Evolutionary conservation across 129 eudicot genomes (phyloP), one percentile per base, ranked within the genome.

Genomic region (Chrysanthemum seticuspe): DNA sequence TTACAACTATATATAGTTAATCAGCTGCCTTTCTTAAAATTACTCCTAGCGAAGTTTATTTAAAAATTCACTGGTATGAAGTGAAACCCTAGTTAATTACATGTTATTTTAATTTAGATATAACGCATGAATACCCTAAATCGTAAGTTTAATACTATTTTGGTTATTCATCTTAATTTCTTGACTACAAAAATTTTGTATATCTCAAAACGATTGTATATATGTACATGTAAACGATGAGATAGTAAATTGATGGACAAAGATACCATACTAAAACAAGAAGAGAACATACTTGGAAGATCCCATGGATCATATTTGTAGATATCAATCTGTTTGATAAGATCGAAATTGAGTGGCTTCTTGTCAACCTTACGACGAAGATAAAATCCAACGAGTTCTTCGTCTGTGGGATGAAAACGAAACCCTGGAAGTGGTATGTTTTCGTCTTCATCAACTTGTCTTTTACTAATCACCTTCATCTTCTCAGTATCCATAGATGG

Each of bases 281-380:
- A 65, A 29, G 6, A 16, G 5, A 21, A 5, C 59, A 58, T 90
- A 94, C 98, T 96, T 45, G 98, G 98, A 61, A 94, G 97, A 51
- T 94, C 98, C 98, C 98, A 90, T 45, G 97, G 98, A 83, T 94
- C 98, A 47, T 84, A 90, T 53, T 97, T 93, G 66, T 94, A 94
- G 63, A 94, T 96, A 87, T 93, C 97, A 21, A 93, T 87, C 71
- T 79, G 90, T 87, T 91, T 86, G 90, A 94, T 94, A 82, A 94
- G 96, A 29, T 94, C 97, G 6, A 90, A 92, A 72, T 87, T 94
- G 88, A 94, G 90, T 44, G 79, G 77, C 73, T 94, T 94, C 82
- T 97, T 97, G 87, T 94, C 98, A 29, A 94, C 97, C 89, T 94
- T 94, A 82, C 98, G 97, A 80, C 97, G 95, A 81, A 94, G 98